A percentile compares a stretch with the other conserved stretches of the same genome.
These are phyloP conservation scores for Calendula officinalis DNA, from an alignment of 129 eudicot genomes.

Conservation along the genomic window DNA sequence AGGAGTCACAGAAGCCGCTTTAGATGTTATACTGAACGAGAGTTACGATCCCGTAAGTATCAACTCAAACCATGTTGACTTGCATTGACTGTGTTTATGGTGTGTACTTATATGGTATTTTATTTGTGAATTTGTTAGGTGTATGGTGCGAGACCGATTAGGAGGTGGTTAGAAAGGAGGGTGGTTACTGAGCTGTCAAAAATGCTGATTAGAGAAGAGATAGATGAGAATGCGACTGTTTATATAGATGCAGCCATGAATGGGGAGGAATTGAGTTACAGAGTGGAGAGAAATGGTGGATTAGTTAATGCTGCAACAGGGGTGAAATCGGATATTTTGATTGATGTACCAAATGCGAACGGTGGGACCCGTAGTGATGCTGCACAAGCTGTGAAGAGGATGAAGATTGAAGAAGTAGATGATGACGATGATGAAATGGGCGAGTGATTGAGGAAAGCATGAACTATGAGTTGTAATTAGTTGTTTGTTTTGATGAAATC, in stretches of 20 bases:
- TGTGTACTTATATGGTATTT: not conserved
- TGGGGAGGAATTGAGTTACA: constrained; percentile 49
- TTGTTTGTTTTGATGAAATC: too few species aligned
- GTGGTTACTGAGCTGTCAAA: constrained; percentile 79
- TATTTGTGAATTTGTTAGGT: constrained; percentile 37
- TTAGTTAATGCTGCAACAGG: constrained; percentile 82
- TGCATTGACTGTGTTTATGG: not conserved
- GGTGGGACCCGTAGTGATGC: constrained; percentile 37
- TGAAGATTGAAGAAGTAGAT: constrained; percentile 74
- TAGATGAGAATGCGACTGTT: constrained; percentile 87
- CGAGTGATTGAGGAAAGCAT: constrained; percentile 16
- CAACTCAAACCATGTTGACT: not conserved
- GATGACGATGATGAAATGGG: constrained; percentile 69
- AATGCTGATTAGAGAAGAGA: constrained; percentile 68
- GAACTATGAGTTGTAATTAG: too few species aligned
- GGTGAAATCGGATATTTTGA: constrained; percentile 68
- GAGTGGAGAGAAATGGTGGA: constrained; percentile 83
- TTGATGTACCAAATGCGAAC: constrained; percentile 50
- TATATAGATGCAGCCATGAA: constrained; percentile 55
- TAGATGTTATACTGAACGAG: constrained; percentile 62
- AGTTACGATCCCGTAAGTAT: constrained; percentile 87
- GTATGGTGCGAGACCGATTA: constrained; percentile 89
- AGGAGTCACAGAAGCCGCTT: constrained; percentile 75
- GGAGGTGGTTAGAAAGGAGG: constrained; percentile 81
- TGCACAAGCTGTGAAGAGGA: constrained; percentile 86